Percentiles rank a stretch among this genome's conserved stretches.
phyloP scores from a whole-genome alignment of 495 filamentous ascomycete genomes.

The Trichoderma virens region DNA sequence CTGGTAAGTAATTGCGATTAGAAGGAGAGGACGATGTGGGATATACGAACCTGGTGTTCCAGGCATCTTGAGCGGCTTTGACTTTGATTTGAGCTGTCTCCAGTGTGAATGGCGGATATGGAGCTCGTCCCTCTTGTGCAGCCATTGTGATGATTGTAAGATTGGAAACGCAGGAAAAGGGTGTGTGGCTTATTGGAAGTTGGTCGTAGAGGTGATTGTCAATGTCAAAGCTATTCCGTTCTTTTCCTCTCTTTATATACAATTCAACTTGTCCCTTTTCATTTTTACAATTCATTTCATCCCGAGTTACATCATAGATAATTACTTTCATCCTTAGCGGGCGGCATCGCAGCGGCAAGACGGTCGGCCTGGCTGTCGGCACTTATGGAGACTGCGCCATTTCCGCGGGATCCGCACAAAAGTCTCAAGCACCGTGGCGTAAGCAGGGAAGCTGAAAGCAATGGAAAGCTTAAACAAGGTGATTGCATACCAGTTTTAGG shows the following conservation, averaged over 20 bases:
- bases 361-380: neutral
- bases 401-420: neutral
- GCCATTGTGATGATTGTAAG: neutral
- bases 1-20: neutral
- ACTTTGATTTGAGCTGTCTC: conserved; percentile 71
- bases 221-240: too few species aligned
- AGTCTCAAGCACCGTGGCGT: neutral
- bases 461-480: neutral
- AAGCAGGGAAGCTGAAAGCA: neutral
- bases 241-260: neutral
- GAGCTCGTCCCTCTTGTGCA: conserved; percentile 14
- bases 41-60: conserved; percentile 65
- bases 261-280: neutral
- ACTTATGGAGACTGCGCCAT: neutral
- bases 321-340: neutral
- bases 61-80: conserved; percentile 75
- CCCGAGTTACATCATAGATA: neutral
- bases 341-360: neutral
- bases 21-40: neutral
- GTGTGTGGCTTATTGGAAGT: too few species aligned
- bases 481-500: neutral
- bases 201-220: neutral
- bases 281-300: neutral
- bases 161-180: too few species aligned
- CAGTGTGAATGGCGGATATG: conserved; percentile 70